phyloP scores from a whole-genome alignment of 106 monocot genomes.

The Chionographis japonica region DNA sequence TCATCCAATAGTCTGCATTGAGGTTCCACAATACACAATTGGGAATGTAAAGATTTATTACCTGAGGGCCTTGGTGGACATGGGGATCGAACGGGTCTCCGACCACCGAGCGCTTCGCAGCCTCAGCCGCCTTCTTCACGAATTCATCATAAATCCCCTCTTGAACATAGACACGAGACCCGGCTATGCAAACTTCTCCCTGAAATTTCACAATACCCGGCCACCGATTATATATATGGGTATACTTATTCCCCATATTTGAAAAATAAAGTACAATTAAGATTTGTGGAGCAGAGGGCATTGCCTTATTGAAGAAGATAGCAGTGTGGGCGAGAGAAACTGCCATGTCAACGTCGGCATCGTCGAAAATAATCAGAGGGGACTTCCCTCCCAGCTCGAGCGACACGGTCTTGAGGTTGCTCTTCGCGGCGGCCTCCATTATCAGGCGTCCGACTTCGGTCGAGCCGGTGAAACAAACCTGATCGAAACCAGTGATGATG shows the following conservation, averaged over 20 bases:
- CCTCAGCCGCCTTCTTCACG: slow-evolving; percentile 46
- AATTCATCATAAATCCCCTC: slow-evolving; percentile 95
- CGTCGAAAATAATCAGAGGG: slow-evolving; percentile 77
- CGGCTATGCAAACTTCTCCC: slow-evolving; percentile 85
- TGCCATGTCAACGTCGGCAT: slow-evolving; percentile 85
- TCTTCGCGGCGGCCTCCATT: slow-evolving; percentile 80
- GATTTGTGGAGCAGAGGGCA: too few relatives aligned
- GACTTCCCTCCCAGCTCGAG: slow-evolving; percentile 90
- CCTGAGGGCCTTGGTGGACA: slow-evolving; percentile 82
- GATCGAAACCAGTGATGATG: slow-evolving; percentile 1
- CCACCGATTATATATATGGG: too few relatives aligned
- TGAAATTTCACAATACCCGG: slow-evolving; percentile 15
- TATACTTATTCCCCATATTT: neutral
- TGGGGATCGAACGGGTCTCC: slow-evolving; percentile 84
- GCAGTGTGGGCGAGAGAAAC: slow-evolving; percentile 36
- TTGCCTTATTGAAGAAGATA: slow-evolving; percentile 67
- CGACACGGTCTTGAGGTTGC: slow-evolving; percentile 82
- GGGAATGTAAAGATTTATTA: slow-evolving; percentile 6
- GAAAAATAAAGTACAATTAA: neutral
- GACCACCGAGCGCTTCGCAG: slow-evolving; percentile 49
- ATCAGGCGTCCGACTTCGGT: slow-evolving; percentile 67
- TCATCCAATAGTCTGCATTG: too few relatives aligned
- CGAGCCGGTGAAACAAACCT: slow-evolving; percentile 85
- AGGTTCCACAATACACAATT: neutral
- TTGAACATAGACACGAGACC: slow-evolving; percentile 77